Evolutionary conservation across 495 filamentous ascomycete genomes (phyloP), one percentile per base, ranked within the genome.

Genomic region (Trichoderma orchidacearum): DNA sequence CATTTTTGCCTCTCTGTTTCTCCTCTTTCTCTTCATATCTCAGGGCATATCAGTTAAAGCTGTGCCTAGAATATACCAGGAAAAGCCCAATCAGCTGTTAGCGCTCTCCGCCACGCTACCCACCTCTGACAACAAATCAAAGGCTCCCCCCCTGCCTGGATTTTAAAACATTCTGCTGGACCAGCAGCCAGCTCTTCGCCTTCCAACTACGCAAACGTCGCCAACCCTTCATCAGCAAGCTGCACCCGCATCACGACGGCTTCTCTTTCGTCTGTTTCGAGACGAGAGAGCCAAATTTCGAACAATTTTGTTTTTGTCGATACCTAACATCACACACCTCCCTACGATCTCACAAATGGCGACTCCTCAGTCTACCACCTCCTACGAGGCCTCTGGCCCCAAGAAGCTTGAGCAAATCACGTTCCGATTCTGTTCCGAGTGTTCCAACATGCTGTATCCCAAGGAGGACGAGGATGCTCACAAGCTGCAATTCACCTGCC

Each of bases 351-450:
- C 23, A 36, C 48, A 62, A 41, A 81, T 86, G 75, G 79, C 84
- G 18, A 83, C 84, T 30, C 85, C 75, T 25, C 73, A 79, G 36
- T 76, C 84, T 21, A 77, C 78, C 61, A 67, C 73, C 29, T 64
- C 61, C 53, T 63, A 62, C 30, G 53, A 59, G 4, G 73, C 70
- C 63, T 76, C 74, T 53, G 76, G 79, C 30, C 58, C 59, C 61
- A 84, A 80, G 68, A 76, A 67, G 31, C 70, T 72, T 56, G 87
- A 90, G 65, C 89, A 91, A 69, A 87, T 96, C 66, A 86, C 89
- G 31, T 97, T 97, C 75, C 84, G 86, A 58, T 98, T 98, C 80
- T 98, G 93, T 74, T 85, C 87, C 57, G 93, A 98, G 78, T 98
- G 93, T 72, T 93, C 89, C 63, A 99, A 99, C 79, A 86, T 99